Evolutionary conservation across 2,329 filamentous ascomycete species (phyloP).

Genomic region (Fusarium sulawesiense): DNA sequence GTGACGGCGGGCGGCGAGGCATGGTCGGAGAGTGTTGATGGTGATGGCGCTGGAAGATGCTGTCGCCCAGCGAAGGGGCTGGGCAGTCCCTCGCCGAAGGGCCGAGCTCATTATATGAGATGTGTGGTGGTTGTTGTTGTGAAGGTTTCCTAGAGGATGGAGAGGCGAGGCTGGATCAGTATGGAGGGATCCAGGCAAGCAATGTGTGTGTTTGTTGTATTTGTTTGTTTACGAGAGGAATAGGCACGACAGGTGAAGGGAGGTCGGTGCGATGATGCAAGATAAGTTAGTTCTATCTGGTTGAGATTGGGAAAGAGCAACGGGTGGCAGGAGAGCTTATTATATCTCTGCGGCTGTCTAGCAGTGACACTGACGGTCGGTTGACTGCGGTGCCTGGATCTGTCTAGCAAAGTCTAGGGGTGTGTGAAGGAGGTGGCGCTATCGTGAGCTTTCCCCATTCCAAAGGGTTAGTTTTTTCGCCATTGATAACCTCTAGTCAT

Average conservation of each 20-base stretch:
- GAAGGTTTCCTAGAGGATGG: slow-evolving; percentile 12
- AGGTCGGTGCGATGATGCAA: slow-evolving; percentile 24
- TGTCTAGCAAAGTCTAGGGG: slow-evolving; percentile 22
- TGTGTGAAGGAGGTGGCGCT: slow-evolving; percentile 38
- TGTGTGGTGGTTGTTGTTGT: slow-evolving; percentile 11
- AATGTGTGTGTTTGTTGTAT: background rate
- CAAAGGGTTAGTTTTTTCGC: slow-evolving; percentile 12
- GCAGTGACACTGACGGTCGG: slow-evolving; percentile 19
- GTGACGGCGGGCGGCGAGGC: slow-evolving; percentile 43
- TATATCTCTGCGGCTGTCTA: slow-evolving; percentile 18
- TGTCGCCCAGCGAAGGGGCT: slow-evolving; percentile 43
- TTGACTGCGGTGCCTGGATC: slow-evolving; percentile 28
- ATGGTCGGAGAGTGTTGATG: slow-evolving; percentile 37
- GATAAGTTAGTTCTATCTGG: slow-evolving; percentile 37
- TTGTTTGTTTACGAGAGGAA: slow-evolving; percentile 26
- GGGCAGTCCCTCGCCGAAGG: slow-evolving; percentile 44
- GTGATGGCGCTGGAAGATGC: slow-evolving; percentile 31
- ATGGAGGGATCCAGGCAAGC: slow-evolving; percentile 34
- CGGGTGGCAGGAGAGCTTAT: slow-evolving; percentile 38
- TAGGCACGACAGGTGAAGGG: background rate
- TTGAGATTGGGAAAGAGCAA: slow-evolving; percentile 8
- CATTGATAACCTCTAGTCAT: slow-evolving; percentile 29
- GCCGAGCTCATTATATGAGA: slow-evolving; percentile 43
- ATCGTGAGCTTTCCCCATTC: slow-evolving; percentile 40
- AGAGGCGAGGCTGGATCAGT: slow-evolving; percentile 24